Percentiles rank a stretch among this genome's conserved stretches.
These are phyloP conservation scores for Marasmius sp. DNA, from an alignment of 1,284 basidiomycete species.

Conservation along the genomic window DNA sequence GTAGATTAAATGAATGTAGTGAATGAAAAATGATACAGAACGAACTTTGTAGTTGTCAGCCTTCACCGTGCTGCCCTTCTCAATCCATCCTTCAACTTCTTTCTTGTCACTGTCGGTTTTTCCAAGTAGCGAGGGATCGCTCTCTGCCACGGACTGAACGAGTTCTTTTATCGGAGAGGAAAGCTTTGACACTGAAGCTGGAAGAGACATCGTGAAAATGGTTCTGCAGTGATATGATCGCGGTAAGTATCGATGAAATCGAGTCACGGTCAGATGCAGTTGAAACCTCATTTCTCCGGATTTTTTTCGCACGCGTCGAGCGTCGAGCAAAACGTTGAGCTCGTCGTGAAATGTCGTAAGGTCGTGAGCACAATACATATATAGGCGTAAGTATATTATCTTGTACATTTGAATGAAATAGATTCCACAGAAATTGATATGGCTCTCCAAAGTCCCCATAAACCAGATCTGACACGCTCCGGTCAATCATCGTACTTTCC, in stretches of 20 bases:
- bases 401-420: no score
- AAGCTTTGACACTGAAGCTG: slow-evolving; percentile 50
- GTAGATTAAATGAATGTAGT: neutral
- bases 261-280: slow-evolving; percentile 26
- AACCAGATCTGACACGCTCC: neutral
- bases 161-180: slow-evolving; percentile 57
- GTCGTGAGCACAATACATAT: no score
- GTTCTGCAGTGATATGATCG: slow-evolving; percentile 26
- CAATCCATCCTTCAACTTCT: slow-evolving; percentile 69
- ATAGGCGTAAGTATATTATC: no score
- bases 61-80: slow-evolving; percentile 54
- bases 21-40: neutral
- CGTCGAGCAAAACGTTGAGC: neutral
- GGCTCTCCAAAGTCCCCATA: neutral
- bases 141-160: slow-evolving; percentile 47
- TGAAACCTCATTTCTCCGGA: slow-evolving; percentile 24
- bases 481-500: slow-evolving; percentile 33
- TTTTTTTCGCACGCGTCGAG: neutral
- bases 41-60: slow-evolving; percentile 51
- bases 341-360: no score
- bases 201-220: slow-evolving; percentile 53
- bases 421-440: no score
- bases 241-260: slow-evolving; percentile 36
- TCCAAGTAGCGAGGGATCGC: slow-evolving; percentile 44
- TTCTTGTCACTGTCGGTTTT: slow-evolving; percentile 60